Evolutionary conservation across 108 stramenopile species (phyloP).

Genomic region (Parmales sp.): DNA sequence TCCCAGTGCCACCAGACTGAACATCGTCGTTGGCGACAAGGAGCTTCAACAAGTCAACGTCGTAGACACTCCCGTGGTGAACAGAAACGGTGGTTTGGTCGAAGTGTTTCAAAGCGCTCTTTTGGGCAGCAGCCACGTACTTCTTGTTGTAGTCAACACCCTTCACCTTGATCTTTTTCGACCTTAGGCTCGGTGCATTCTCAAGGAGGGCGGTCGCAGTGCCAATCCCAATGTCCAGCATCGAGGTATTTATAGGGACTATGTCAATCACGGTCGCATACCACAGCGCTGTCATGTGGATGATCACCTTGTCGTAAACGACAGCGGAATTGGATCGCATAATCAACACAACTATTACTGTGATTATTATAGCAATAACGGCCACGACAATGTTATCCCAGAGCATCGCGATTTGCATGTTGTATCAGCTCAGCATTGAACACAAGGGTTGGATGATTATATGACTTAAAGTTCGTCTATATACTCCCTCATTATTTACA

Average conservation of each 20-base stretch:
- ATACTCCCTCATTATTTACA: no score
- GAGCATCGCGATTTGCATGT: no score
- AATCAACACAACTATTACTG: no score
- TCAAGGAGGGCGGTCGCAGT: conserved; percentile 27
- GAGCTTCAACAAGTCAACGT: background rate
- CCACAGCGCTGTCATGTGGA: conserved; percentile 53
- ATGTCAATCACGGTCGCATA: conserved; percentile 36
- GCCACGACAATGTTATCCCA: no score
- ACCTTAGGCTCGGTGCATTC: conserved; percentile 12
- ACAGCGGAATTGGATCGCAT: conserved; percentile 13
- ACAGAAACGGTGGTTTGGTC: conserved; percentile 19
- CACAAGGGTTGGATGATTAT: no score
- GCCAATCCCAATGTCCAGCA: conserved; percentile 60
- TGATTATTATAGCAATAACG: no score
- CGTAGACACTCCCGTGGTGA: conserved; percentile 34
- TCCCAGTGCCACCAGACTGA: background rate
- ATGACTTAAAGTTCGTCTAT: no score
- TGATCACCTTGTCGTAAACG: conserved; percentile 46
- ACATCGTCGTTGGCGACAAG: conserved; percentile 10
- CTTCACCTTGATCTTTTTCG: conserved; percentile 34
- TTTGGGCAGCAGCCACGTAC: conserved; percentile 43
- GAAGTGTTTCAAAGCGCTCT: conserved; percentile 13
- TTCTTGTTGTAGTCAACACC: conserved; percentile 51
- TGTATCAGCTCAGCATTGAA: no score
- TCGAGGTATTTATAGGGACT: conserved; percentile 18